Conservation (phyloP, 2,329 filamentous ascomycete genomes). For the Aspergillus bombycis region DNA sequence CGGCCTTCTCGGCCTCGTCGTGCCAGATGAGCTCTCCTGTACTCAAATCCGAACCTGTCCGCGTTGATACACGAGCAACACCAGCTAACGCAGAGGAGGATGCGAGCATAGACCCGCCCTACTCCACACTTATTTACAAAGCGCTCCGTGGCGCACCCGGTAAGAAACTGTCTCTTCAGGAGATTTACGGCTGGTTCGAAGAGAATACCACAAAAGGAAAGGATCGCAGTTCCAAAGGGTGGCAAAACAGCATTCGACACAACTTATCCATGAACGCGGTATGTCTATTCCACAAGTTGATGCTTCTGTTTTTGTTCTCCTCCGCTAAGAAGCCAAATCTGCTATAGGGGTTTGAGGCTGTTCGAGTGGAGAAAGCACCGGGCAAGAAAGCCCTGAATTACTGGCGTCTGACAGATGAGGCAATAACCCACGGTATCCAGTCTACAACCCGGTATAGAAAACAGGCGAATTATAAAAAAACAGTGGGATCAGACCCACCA, state of each 20-base stretch:
- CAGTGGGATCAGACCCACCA: constrained; percentile 39
- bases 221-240: constrained; percentile 66
- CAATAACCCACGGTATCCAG: constrained; percentile 69
- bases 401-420: constrained; percentile 76
- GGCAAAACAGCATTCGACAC: constrained; percentile 95
- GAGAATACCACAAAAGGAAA: constrained; percentile 77
- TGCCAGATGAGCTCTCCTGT: constrained; percentile 20
- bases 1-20: constrained; percentile 27
- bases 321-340: constrained; percentile 4
- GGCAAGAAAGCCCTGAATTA: constrained; percentile 66
- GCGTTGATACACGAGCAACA: constrained; percentile 29
- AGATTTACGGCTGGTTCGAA: constrained; percentile 89
- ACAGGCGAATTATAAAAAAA: constrained; percentile 42
- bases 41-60: constrained; percentile 13
- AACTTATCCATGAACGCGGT: constrained; percentile 96
- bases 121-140: constrained; percentile 78
- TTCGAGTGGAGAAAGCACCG: constrained; percentile 53
- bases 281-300: constrained; percentile 43
- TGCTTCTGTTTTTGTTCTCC: constrained; percentile 13
- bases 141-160: constrained; percentile 70
- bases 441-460: constrained; percentile 82
- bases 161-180: constrained; percentile 75
- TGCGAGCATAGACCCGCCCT: constrained; percentile 62
- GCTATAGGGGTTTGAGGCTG: constrained; percentile 52
- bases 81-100: constrained; percentile 30